These are phyloP conservation scores for Ceratocystiopsis sp. DNA, from an alignment of 2,329 filamentous ascomycete species.

Conservation along the genomic window DNA sequence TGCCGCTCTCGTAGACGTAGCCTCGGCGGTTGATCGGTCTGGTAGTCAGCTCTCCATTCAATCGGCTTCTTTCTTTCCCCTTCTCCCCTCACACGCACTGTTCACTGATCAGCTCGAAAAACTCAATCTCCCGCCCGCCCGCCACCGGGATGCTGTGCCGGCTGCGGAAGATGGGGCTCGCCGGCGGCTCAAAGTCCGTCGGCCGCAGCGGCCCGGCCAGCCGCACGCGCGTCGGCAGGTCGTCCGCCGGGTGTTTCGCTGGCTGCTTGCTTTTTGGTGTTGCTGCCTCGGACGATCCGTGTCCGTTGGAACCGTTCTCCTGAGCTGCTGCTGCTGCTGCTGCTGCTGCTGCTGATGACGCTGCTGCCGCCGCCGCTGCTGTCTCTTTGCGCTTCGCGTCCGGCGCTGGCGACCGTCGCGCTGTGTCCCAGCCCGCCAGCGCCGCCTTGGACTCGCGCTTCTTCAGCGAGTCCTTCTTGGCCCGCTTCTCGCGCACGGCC, in stretches of 20 bases:
- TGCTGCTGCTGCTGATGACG: slow-evolving; percentile 10
- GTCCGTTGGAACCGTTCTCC: too few species aligned
- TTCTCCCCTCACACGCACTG: slow-evolving; percentile 28
- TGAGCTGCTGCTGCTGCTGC: neutral
- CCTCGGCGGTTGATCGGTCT: slow-evolving; percentile 40
- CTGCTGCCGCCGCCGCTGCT: slow-evolving; percentile 9
- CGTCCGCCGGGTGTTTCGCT: slow-evolving; percentile 18
- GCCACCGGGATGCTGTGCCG: slow-evolving; percentile 35
- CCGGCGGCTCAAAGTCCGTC: slow-evolving; percentile 42
- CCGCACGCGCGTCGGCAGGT: slow-evolving; percentile 42
- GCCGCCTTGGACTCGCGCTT: slow-evolving; percentile 47
- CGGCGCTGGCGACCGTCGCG: slow-evolving; percentile 28
- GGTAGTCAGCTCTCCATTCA: slow-evolving; percentile 15
- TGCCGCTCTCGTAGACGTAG: slow-evolving; percentile 80
- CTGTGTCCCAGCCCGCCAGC: slow-evolving; percentile 27
- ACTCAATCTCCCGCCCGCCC: slow-evolving; percentile 35
- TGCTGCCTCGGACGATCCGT: neutral
- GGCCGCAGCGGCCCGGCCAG: slow-evolving; percentile 41
- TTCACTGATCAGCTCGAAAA: slow-evolving; percentile 45
- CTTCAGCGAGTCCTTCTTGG: slow-evolving; percentile 51
- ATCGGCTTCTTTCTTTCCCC: too few species aligned
- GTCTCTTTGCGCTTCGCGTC: slow-evolving; percentile 32
- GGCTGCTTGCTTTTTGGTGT: neutral
- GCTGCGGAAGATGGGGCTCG: slow-evolving; percentile 37
- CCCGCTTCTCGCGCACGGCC: slow-evolving; percentile 30